These are phyloP conservation scores for Geotrichum aggregatum DNA, from an alignment of 1,139 yeast genomes.

Conservation along the genomic window DNA sequence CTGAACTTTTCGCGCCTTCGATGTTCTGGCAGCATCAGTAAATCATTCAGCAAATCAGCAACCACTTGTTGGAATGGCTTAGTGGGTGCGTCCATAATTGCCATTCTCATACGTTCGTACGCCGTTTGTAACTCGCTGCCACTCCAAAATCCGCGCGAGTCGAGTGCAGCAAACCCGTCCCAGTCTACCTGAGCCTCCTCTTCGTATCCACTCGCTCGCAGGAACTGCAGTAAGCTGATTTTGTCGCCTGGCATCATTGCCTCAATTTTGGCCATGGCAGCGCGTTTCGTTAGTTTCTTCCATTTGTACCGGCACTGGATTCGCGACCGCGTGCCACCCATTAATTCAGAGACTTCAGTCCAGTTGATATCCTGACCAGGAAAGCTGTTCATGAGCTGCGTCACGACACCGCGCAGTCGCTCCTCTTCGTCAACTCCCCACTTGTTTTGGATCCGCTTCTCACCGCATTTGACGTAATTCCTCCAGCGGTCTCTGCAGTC, in stretches of 20 bases:
- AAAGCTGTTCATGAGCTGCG: slow-evolving; percentile 36
- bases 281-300: slow-evolving; percentile 64
- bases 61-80: slow-evolving; percentile 17
- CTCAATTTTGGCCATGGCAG: slow-evolving; percentile 21
- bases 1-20: slow-evolving; percentile 10
- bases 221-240: slow-evolving; percentile 51
- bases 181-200: slow-evolving; percentile 58
- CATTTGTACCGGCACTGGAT: slow-evolving; percentile 94
- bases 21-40: slow-evolving; percentile 10
- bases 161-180: slow-evolving; percentile 51
- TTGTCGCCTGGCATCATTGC: slow-evolving; percentile 45
- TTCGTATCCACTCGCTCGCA: slow-evolving; percentile 48
- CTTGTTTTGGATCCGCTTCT: slow-evolving; percentile 63
- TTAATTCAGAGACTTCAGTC: slow-evolving; percentile 83
- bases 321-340: slow-evolving; percentile 84
- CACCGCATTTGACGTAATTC: slow-evolving; percentile 88
- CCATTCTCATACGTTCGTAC: slow-evolving; percentile 12
- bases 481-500: slow-evolving; percentile 96
- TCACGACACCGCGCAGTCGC: slow-evolving; percentile 54
- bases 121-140: slow-evolving; percentile 20
- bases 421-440: slow-evolving; percentile 78
- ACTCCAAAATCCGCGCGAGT: slow-evolving; percentile 26
- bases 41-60: slow-evolving; percentile 13
- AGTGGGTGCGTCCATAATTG: slow-evolving; percentile 2
- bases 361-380: slow-evolving; percentile 57